A percentile compares a stretch with the other conserved stretches of the same genome.
phyloP scores from a whole-genome alignment of 257 asterid species.

The Forsythia viridissima region DNA sequence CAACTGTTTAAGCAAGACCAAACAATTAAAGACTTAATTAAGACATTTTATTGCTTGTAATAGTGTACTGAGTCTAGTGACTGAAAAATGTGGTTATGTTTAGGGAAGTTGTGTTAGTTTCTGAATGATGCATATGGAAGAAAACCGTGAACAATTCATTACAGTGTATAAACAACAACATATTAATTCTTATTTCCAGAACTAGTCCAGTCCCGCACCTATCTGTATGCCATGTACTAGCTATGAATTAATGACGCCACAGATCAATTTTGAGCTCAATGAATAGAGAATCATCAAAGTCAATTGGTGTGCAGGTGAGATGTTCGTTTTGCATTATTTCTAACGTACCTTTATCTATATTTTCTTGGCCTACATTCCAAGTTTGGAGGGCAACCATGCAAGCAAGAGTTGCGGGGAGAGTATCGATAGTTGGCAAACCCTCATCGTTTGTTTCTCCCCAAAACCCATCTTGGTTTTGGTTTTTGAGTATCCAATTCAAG shows the following conservation, averaged over 20 bases:
- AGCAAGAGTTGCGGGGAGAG: constrained; percentile 54
- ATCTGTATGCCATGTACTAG: too few species aligned
- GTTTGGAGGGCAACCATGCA: constrained; percentile 50
- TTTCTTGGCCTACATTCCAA: constrained; percentile 42
- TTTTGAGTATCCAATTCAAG: constrained; percentile 47
- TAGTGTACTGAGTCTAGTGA: neutral
- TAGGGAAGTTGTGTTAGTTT: constrained; percentile 67
- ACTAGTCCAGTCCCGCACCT: too few species aligned
- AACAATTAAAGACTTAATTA: too few species aligned
- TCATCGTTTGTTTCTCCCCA: constrained; percentile 48
- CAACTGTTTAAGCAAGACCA: too few species aligned
- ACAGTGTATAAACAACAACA: constrained; percentile 54
- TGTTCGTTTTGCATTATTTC: neutral
- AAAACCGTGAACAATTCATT: constrained; percentile 28
- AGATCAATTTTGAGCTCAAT: too few species aligned
- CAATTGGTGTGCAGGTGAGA: too few species aligned
- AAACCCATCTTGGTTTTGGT: constrained; percentile 50
- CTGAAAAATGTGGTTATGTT: neutral
- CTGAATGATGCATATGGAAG: constrained; percentile 39
- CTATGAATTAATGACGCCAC: too few species aligned
- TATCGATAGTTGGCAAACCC: constrained; percentile 41
- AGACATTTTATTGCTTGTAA: neutral
- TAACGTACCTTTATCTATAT: constrained; percentile 35
- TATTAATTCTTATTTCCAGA: constrained; percentile 34
- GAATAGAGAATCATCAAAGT: too few species aligned